Evolutionary conservation across 208 protist species (phyloP), one percentile per base, ranked within the genome.

Genomic region (Leishmania major): DNA sequence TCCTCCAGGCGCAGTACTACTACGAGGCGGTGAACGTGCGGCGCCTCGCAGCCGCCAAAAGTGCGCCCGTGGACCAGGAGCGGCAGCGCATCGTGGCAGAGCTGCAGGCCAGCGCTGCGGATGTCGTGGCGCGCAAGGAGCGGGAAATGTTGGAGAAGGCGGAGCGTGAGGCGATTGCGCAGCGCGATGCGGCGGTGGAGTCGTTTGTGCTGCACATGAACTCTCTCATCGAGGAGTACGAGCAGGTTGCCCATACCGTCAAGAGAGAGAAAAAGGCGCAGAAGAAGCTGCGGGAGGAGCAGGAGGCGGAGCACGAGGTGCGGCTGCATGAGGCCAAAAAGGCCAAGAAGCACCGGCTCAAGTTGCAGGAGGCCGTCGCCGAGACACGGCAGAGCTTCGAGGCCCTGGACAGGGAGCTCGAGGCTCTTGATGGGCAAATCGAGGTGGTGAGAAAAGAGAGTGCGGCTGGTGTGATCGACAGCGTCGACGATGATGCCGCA

Each of bases 161-260:
- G 47, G 77, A 72, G 70, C 70, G 79, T 70, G 79, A 93, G 60
- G 84, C 45, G 11, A 80, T 90, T 49, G 71, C 70, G 66, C 86
- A 91, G 79, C 78, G 90, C 11, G 90, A 96, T 73, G 47, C 78
- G 40, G 84, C 88, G 77, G 89, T 94, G 47, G 89, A 91, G 64
- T 25, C 67, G 66, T 97, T 96, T 80, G 89, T 92, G 35, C 75
- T 93, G 69, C 88, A 92, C 76, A 95, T 96, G 93, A 96, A 98
- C 85, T 47, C 55, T 1, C 84, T 94, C 76, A 97, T 96, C 67
- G 91, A 96, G 51, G 93, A 98, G 82, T 96, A 96, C 86, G 93
- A 96, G 82, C 19, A 79, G 45, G 82, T 95, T 28, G 87, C 89
- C 3, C 77, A 69, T 53, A 78, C 59, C 15, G 86, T 79, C 8